A percentile compares a stretch with the other conserved stretches of the same genome.
phyloP scores from a whole-genome alignment of 345 rosid species.

The Combretum micranthum region DNA sequence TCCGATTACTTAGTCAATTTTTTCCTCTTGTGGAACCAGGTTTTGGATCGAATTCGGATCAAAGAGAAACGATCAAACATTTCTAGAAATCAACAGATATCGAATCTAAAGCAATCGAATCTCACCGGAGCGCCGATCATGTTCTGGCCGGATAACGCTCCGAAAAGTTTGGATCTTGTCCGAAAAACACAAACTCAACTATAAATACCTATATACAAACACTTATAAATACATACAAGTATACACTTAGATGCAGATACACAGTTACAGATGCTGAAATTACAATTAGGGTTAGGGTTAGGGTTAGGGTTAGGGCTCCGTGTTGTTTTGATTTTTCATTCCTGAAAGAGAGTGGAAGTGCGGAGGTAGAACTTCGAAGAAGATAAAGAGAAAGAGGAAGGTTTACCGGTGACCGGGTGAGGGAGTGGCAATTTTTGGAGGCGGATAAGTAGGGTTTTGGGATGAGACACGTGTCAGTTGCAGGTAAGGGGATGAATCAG shows the following conservation, averaged over 20 bases:
- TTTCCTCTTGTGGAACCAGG: constrained; percentile 24
- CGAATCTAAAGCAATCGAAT: neutral
- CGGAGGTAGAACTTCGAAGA: neutral
- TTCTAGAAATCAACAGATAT: constrained; percentile 10
- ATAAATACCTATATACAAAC: no score
- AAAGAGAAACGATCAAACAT: constrained; percentile 14
- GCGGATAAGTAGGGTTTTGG: neutral
- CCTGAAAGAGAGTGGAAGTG: neutral
- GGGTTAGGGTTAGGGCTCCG: no score
- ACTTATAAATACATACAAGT: no score
- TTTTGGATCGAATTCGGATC: constrained; percentile 17
- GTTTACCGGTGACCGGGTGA: constrained; percentile 9
- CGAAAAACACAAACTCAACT: neutral
- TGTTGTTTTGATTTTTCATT: no score
- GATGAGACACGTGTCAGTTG: constrained; percentile 15
- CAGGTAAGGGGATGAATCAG: neutral
- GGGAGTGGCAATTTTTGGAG: neutral
- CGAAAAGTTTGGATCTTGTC: constrained; percentile 14
- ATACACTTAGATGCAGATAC: neutral
- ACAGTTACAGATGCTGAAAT: neutral
- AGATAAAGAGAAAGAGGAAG: neutral
- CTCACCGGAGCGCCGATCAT: constrained; percentile 16
- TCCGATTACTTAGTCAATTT: neutral
- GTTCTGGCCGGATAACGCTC: constrained; percentile 8
- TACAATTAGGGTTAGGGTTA: no score